These are phyloP conservation scores for Ceratocystiopsis brevicomis DNA, from an alignment of 2,329 filamentous ascomycete genomes.

Conservation along the genomic window DNA sequence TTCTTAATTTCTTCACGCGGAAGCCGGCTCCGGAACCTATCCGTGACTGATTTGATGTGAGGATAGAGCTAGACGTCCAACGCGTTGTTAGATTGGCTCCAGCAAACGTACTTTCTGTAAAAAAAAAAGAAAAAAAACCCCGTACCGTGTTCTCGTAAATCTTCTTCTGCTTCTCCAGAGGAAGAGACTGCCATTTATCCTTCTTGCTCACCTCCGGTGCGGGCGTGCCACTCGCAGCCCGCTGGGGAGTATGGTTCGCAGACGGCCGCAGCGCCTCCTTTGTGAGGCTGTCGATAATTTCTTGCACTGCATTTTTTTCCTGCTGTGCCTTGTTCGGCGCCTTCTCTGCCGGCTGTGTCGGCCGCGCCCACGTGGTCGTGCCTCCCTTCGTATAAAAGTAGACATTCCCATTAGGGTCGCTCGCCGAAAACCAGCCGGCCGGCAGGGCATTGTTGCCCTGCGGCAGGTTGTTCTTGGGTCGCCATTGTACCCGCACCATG, in stretches of 20 bases:
- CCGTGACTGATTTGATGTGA: constrained; percentile 66
- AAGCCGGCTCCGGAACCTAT: constrained; percentile 73
- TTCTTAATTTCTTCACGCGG: constrained; percentile 57
- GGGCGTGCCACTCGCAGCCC: constrained; percentile 26
- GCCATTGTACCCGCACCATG: too few relatives aligned
- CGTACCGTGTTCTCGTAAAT: constrained; percentile 84
- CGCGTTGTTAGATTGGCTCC: too few relatives aligned
- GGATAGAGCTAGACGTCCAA: constrained; percentile 46
- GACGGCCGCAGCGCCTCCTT: constrained; percentile 38
- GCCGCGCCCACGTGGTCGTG: constrained; percentile 63
- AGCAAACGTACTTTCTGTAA: too few relatives aligned
- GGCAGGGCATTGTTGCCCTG: constrained; percentile 33
- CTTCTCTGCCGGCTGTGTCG: constrained; percentile 50
- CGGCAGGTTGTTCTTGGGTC: neutral
- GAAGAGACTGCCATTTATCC: constrained; percentile 52
- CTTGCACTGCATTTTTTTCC: constrained; percentile 58
- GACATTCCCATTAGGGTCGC: constrained; percentile 47
- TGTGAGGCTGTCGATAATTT: constrained; percentile 70
- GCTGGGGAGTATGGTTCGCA: constrained; percentile 45
- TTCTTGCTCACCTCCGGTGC: constrained; percentile 35
- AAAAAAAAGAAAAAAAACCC: neutral
- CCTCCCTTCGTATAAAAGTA: constrained; percentile 78
- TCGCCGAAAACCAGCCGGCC: constrained; percentile 68
- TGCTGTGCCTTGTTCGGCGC: constrained; percentile 42
- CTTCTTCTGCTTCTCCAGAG: constrained; percentile 80